Base-by-base conservation (phyloP, 139 green algal genomes). In the Zygnema cylindricum region DNA sequence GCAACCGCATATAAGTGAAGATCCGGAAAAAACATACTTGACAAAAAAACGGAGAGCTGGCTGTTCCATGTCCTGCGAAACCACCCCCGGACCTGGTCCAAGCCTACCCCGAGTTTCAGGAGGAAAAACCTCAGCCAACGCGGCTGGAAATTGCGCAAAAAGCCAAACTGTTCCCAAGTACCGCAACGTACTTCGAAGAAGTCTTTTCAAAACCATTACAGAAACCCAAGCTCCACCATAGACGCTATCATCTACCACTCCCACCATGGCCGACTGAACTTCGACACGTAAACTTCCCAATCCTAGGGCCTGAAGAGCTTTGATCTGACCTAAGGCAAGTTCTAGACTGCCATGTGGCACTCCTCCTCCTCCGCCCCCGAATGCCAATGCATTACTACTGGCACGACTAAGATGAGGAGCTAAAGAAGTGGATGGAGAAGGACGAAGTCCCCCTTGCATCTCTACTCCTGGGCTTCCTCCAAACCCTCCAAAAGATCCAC, bases 201-300 rank as follows among this genome's bases (percentile, higher is more conserved):
- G 32, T 0, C 85, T 77, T 41, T 90, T 86, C 40, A 90, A 55
- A 35, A 90, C 55, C 35, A 78, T 36, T 11, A 88, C 77, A 21
- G 85, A 78, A 32, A 90, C 85, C 85, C 85, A 90, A 35, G 77
- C 85, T 32, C 85, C 85, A 35, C 54, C 85, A 25, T 89, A 89
- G 23, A 49, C 85, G 77, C 77, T 55, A 35, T 90, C 85, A 11
- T 88, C 77, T 16, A 43, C 35, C 76, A 81, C 11, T 2, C 77
- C 77, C 54, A 90, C 77, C 78, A 90, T 77, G 0, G 81, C 81
- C 1, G 42, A 55, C 25, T 77, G 81, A n/a, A 38, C 42, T 54
- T 86, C 81, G 7, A 7, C 49, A 7, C 49, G 49, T 7, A 63
- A 16, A 63, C 49, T 63, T 7, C 16, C 49, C 49, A 63, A 63